phyloP scores from a whole-genome alignment of 2,329 filamentous ascomycete species.

The Cladosporium velox region DNA sequence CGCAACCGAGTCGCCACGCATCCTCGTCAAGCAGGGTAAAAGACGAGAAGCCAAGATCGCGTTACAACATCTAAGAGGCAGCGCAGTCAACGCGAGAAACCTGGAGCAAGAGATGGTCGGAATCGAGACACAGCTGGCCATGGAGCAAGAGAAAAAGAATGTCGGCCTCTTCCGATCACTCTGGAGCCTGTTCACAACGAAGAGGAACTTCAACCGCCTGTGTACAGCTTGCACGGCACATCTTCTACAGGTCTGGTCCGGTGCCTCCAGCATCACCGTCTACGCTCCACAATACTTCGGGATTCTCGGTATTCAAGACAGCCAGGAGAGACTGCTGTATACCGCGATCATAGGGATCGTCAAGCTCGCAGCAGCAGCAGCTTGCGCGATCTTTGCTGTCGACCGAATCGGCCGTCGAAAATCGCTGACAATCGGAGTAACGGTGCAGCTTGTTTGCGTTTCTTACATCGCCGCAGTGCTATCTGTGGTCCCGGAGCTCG shows the following conservation, averaged over 20 bases:
- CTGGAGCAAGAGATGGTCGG: slow-evolving; percentile 56
- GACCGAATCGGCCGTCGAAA: slow-evolving; percentile 74
- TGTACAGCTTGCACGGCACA: slow-evolving; percentile 68
- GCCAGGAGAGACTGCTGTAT: slow-evolving; percentile 67
- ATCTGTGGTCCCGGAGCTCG: slow-evolving; percentile 58
- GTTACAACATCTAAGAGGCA: slow-evolving; percentile 58
- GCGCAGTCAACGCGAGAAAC: slow-evolving; percentile 55
- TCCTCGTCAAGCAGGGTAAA: slow-evolving; percentile 65
- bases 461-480: slow-evolving; percentile 53
- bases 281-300: slow-evolving; percentile 73
- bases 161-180: slow-evolving; percentile 49
- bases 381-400: slow-evolving; percentile 74
- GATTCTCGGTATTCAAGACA: slow-evolving; percentile 67
- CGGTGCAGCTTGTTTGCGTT: too few species aligned
- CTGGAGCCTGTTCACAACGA: slow-evolving; percentile 66
- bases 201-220: slow-evolving; percentile 70
- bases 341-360: slow-evolving; percentile 74
- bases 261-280: slow-evolving; percentile 71
- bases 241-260: slow-evolving; percentile 71
- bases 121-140: slow-evolving; percentile 65
- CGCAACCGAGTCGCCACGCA: slow-evolving; percentile 65
- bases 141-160: slow-evolving; percentile 68
- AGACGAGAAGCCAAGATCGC: slow-evolving; percentile 63
- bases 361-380: slow-evolving; percentile 67
- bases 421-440: too few species aligned